Percentiles rank a stretch among this genome's conserved stretches.
Conservation (phyloP, 148 eudicot genomes). For the Bassia scoparia region DNA sequence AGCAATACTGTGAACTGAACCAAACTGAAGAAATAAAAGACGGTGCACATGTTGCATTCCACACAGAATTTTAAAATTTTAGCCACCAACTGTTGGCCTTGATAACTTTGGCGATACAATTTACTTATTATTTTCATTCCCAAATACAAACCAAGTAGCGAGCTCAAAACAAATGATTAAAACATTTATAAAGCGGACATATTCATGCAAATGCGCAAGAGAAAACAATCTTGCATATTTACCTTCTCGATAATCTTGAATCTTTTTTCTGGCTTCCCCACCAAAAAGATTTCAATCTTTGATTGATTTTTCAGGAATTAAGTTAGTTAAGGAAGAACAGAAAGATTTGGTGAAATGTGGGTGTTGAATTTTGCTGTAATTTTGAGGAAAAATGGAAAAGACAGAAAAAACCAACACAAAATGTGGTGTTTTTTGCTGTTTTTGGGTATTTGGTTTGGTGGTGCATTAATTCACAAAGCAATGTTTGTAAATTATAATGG, state of each 20-base stretch:
- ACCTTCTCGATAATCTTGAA: conserved; percentile 66
- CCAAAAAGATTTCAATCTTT: conserved; percentile 37
- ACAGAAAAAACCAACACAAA: conserved; percentile 9
- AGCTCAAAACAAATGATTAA: too few relatives aligned
- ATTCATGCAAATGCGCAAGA: too few relatives aligned
- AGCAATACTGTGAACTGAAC: not conserved
- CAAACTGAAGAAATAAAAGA: too few relatives aligned
- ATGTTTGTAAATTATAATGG: conserved; percentile 10
- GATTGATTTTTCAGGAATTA: not conserved
- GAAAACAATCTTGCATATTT: conserved; percentile 13
- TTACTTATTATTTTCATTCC: too few relatives aligned
- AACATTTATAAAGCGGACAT: too few relatives aligned
- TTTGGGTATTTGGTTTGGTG: not conserved
- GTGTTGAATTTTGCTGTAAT: not conserved
- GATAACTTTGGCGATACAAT: too few relatives aligned
- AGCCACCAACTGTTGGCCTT: too few relatives aligned
- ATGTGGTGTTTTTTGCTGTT: conserved; percentile 4
- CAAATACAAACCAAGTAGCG: too few relatives aligned
- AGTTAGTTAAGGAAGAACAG: not conserved
- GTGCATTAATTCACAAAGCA: not conserved
- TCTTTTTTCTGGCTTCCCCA: conserved; percentile 51
- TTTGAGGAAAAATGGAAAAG: not conserved
- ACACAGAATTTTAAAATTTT: too few relatives aligned
- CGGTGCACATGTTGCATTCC: too few relatives aligned
- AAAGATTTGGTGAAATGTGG: conserved; percentile 10